Percentiles rank a stretch among this genome's conserved stretches.
These are phyloP conservation scores for Cyclotella atomus DNA, from an alignment of 108 stramenopile genomes.

Conservation along the genomic window DNA sequence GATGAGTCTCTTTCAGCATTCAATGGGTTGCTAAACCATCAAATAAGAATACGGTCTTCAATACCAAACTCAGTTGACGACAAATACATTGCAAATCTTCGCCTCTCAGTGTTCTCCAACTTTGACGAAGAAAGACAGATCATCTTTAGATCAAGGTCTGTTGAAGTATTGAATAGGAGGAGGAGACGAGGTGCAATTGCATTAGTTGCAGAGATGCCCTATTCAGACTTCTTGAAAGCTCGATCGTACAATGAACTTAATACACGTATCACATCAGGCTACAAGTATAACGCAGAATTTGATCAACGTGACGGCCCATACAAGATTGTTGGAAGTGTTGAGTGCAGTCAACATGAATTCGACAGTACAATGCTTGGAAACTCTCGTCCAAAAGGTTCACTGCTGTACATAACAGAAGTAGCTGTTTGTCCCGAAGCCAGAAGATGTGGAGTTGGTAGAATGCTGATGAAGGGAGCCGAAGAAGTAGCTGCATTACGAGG, in stretches of 20 bases:
- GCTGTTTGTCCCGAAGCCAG: constrained; percentile 66
- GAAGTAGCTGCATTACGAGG: constrained; percentile 64
- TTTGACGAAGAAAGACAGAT: constrained; percentile 63
- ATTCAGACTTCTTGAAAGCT: background rate
- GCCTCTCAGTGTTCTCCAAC: constrained; percentile 79
- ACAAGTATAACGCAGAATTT: constrained; percentile 2
- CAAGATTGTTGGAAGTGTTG: constrained; percentile 74
- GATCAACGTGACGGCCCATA: background rate
- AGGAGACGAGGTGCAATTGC: constrained; percentile 72
- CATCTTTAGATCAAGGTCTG: constrained; percentile 61
- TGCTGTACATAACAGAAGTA: constrained; percentile 88
- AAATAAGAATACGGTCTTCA: constrained; percentile 36
- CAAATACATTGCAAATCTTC: constrained; percentile 77
- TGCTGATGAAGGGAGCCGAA: constrained; percentile 63
- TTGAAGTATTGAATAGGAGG: constrained; percentile 65
- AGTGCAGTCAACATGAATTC: constrained; percentile 87
- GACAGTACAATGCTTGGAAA: constrained; percentile 65
- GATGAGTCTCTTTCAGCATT: background rate
- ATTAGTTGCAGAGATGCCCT: constrained; percentile 63
- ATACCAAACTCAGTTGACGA: constrained; percentile 61
- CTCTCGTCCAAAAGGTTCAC: constrained; percentile 53
- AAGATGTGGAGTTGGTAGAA: constrained; percentile 70
- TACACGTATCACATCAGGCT: constrained; percentile 31
- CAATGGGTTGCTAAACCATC: background rate
- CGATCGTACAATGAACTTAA: constrained; percentile 24